Evolutionary conservation across 2,329 filamentous ascomycete genomes (phyloP).

Genomic region (Cercospora janseana): DNA sequence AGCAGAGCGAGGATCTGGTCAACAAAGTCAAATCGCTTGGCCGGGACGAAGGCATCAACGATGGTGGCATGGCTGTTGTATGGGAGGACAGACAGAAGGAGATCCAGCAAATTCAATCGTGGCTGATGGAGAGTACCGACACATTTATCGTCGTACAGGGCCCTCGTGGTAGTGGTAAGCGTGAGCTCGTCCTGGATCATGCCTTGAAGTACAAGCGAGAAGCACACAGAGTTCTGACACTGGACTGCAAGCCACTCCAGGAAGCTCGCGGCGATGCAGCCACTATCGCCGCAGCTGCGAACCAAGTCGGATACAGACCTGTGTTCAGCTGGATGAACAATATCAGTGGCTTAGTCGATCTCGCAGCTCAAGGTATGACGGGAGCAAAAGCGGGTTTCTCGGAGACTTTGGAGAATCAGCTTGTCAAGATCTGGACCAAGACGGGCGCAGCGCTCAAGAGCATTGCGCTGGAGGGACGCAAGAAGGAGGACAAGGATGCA

Average conservation of each 20-base stretch:
- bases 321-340: conserved; percentile 97
- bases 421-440: conserved; percentile 85
- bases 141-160: conserved; percentile 95
- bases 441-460: conserved; percentile 75
- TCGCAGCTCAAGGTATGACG: conserved; percentile 89
- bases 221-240: conserved; percentile 72
- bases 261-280: conserved; percentile 85
- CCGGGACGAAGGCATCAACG: conserved; percentile 47
- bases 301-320: conserved; percentile 83
- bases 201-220: conserved; percentile 61
- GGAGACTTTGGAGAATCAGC: conserved; percentile 83
- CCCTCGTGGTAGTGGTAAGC: conserved; percentile 85
- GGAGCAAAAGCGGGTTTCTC: conserved; percentile 93
- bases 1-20: conserved; percentile 63
- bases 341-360: conserved; percentile 84
- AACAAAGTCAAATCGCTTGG: conserved; percentile 50
- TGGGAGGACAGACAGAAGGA: conserved; percentile 83
- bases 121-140: conserved; percentile 83
- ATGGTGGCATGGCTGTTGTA: conserved; percentile 73
- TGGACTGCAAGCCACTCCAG: conserved; percentile 91
- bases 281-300: conserved; percentile 78
- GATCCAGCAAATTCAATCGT: conserved; percentile 77
- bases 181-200: conserved; percentile 81
- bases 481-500: conserved; percentile 71
- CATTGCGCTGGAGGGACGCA: conserved; percentile 68